Base-by-base conservation (phyloP, 352 stramenopile species). In the Globisporangium mamillatum region DNA sequence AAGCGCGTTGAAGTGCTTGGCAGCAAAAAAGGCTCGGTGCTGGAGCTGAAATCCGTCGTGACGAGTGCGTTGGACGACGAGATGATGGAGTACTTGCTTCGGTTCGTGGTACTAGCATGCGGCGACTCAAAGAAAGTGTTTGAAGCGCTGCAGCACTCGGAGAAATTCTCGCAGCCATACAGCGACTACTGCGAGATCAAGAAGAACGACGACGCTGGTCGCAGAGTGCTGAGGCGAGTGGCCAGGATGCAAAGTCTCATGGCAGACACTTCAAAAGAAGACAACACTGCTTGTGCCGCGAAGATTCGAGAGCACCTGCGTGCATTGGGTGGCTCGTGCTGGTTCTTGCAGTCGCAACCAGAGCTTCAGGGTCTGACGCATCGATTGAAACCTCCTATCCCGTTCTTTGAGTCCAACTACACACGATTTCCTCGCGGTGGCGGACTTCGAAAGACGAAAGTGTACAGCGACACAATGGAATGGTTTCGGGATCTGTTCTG, bases 401-500 rank as follows among this genome's bases (percentile, higher is more conserved):
- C 77, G 9, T 77, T 75, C 20, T 88, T 91, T 63, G 70, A 81
- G 22, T 91, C 83, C 1, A 90, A 76, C 65, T 88, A 90, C 67
- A 60, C 69, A 1, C 60, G 70, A 41, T 73, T 67, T 56, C 72
- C 77, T 22, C 36, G 73, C 1, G 68, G 54, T 2, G 57, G 80
- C 5, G 82, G 82, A 3, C 34, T 90, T 34, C 81, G 85, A 5
- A 64, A 76, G 32, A 68, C 60, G 8, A 74, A 68, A 20, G 70
- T 71, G 0, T 92, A 94, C 48, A 76, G 81, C 50, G 70, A 84
- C 10, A 55, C 90, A 18, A 81, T 86, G 52, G 88, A 97, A 67
- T 90, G 80, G 63, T 94, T 94, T 74, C 81, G 87, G 0, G 80
- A 93, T 64, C 62, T 98, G 3, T 97, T 98, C 67, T 98, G 94